Evolutionary conservation across 2,329 filamentous ascomycete genomes (phyloP).

Genomic region (Exophiala oligosperma): DNA sequence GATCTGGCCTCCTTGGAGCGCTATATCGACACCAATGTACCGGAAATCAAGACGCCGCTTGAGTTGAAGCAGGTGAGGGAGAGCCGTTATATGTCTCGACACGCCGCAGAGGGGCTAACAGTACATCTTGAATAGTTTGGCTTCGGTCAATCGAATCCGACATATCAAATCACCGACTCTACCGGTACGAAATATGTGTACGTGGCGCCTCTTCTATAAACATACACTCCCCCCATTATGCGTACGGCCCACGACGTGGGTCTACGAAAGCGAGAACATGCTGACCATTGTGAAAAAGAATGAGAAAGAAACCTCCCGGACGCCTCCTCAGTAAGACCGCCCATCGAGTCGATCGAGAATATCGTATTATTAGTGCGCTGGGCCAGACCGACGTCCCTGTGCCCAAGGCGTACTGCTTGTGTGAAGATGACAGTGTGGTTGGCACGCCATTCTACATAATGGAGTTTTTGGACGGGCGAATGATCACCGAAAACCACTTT

Average conservation of each 20-base stretch:
- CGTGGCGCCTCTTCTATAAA: too few relatives aligned
- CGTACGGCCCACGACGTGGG: too few relatives aligned
- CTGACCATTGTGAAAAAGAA: constrained; percentile 27
- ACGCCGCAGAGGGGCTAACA: background rate
- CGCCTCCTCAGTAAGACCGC: constrained; percentile 89
- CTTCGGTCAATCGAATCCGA: constrained; percentile 96
- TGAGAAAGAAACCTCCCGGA: constrained; percentile 98
- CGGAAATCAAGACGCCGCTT: constrained; percentile 77
- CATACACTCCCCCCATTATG: too few relatives aligned
- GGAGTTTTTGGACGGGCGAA: constrained; percentile 90
- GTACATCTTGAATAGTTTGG: constrained; percentile 66
- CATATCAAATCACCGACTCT: constrained; percentile 81
- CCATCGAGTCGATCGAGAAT: constrained; percentile 95
- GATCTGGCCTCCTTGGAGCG: constrained; percentile 75
- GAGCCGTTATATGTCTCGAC: background rate
- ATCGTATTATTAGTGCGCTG: constrained; percentile 83
- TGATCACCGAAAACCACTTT: constrained; percentile 85
- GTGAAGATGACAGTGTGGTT: constrained; percentile 75
- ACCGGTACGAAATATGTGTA: constrained; percentile 70
- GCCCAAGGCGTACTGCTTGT: constrained; percentile 79
- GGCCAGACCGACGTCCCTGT: constrained; percentile 79
- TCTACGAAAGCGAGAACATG: constrained; percentile 58
- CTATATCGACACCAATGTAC: constrained; percentile 77
- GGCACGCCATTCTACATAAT: constrained; percentile 97
- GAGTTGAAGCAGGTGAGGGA: constrained; percentile 78